Base-by-base conservation (phyloP, 192 early-diverging fungal genomes). In the Dissophora ornata region DNA sequence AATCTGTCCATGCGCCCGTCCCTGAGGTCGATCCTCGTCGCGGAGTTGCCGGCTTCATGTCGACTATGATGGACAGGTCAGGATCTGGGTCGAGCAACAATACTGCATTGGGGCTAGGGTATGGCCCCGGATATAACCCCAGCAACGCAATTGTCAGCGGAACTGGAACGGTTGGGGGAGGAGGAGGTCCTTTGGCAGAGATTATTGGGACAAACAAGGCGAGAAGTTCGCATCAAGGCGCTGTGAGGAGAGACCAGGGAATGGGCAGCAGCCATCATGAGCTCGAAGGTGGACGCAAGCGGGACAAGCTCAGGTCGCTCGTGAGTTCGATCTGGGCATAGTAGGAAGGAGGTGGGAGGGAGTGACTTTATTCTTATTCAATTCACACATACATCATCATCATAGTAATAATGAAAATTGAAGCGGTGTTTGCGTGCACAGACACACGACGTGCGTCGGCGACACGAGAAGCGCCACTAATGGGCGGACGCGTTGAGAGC, bases 301-400 rank as follows among this genome's bases (percentile, higher is more conserved):
- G 73, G 1, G 73, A 77, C 47, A 67, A 67, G 18, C 73, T 77
- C 46, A 77, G 67, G 47, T 77, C 73, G 7, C 44, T 77, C 10
- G 73, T 77, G 1, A 67, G 59, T 28, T 77, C 73, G 15, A 77
- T 77, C 44, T 77, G 73, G 73, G 57, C 68, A 47, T 41, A 60
- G 30, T 70, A 61, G 18, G 6, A 45, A 5, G n/a, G n/a, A n/a
- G n/a, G n/a, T n/a, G n/a, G n/a, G n/a, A n/a, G n/a, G n/a, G n/a
- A n/a, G n/a, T n/a, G n/a, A n/a, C n/a, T n/a, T n/a, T n/a, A n/a
- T n/a, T n/a, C n/a, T n/a, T n/a, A n/a, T n/a, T n/a, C n/a, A n/a
- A n/a, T n/a, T n/a, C n/a, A n/a, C n/a, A n/a, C n/a, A n/a, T n/a
- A n/a, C n/a, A n/a, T n/a, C n/a, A n/a, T n/a, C n/a, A n/a, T n/a